Evolutionary conservation across 495 filamentous ascomycete species (phyloP).

Genomic region (Articulospora tetracladia): DNA sequence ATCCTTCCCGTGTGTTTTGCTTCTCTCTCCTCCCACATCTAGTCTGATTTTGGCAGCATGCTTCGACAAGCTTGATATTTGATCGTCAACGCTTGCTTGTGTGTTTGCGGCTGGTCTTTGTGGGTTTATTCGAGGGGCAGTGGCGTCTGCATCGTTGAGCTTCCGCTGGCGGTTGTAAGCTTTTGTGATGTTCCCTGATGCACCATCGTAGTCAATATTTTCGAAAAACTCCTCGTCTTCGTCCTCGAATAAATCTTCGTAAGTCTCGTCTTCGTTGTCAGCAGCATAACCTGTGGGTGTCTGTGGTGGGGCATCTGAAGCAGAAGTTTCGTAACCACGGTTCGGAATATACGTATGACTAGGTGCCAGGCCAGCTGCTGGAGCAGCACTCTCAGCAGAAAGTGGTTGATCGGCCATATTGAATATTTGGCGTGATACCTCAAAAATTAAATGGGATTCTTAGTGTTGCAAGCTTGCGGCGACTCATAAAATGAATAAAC

Average conservation of each 20-base stretch:
- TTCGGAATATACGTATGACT: constrained; percentile 52
- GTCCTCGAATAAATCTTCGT: constrained; percentile 56
- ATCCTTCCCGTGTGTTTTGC: constrained; percentile 57
- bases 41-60: constrained; percentile 89
- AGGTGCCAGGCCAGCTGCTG: constrained; percentile 44
- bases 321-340: constrained; percentile 42
- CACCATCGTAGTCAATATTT: constrained; percentile 52
- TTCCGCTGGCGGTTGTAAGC: constrained; percentile 84
- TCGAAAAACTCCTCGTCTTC: constrained; percentile 53
- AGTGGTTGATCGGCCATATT: constrained; percentile 26
- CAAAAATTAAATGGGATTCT: not conserved
- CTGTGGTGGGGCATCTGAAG: constrained; percentile 22
- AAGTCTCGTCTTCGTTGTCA: constrained; percentile 33
- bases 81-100: constrained; percentile 74
- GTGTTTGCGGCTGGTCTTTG: constrained; percentile 85
- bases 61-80: constrained; percentile 74
- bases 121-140: constrained; percentile 69
- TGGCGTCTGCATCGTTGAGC: constrained; percentile 50
- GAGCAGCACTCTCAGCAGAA: constrained; percentile 10
- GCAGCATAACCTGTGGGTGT: constrained; percentile 24
- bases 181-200: constrained; percentile 75
- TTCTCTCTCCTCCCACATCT: constrained; percentile 57
- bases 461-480: not conserved
- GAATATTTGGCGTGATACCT: not conserved
- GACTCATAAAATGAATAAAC: not conserved